Percentiles rank a stretch among this genome's conserved stretches.
These are phyloP conservation scores for Microcyclospora tardicrescens DNA, from an alignment of 2,329 filamentous ascomycete genomes.

Conservation along the genomic window DNA sequence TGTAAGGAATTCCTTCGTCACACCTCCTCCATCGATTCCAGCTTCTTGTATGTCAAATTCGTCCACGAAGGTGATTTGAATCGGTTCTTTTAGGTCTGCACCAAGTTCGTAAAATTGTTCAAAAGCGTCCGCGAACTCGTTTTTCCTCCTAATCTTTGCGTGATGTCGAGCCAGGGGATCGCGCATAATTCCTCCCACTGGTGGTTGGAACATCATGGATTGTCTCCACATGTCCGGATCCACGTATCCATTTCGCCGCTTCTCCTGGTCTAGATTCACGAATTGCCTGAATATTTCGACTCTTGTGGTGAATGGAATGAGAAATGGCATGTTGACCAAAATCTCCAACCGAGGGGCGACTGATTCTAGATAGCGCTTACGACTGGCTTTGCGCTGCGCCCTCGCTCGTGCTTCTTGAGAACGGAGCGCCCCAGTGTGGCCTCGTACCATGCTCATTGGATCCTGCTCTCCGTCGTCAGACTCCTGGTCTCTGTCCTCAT, in stretches of 20 bases:
- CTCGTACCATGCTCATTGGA: constrained; percentile 1
- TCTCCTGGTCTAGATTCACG: constrained; percentile 65
- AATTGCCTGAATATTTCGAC: constrained; percentile 92
- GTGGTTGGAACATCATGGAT: constrained; percentile 26
- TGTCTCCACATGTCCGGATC: constrained; percentile 64
- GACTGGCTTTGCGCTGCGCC: constrained; percentile 52
- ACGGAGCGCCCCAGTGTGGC: constrained; percentile 11
- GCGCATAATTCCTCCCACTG: constrained; percentile 18
- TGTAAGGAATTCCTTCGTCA: constrained; percentile 93
- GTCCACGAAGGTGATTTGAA: constrained; percentile 93
- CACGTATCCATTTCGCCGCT: constrained; percentile 52
- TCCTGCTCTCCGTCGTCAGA: constrained; percentile 26
- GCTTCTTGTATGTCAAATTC: constrained; percentile 77
- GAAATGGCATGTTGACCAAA: constrained; percentile 90
- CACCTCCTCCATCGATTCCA: constrained; percentile 90
- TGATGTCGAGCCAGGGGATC: constrained; percentile 44
- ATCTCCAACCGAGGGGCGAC: constrained; percentile 82
- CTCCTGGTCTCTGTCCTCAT: constrained; percentile 40
- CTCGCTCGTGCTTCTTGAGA: constrained; percentile 45
- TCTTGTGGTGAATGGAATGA: constrained; percentile 81
- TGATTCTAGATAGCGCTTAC: constrained; percentile 60
- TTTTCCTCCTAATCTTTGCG: constrained; percentile 64
- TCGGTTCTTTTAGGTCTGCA: constrained; percentile 79
- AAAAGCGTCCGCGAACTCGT: constrained; percentile 76
- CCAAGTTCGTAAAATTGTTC: constrained; percentile 69